A percentile compares a stretch with the other conserved stretches of the same genome.
phyloP scores from a whole-genome alignment of 108 stramenopile species.

The Fistulifera solaris region DNA sequence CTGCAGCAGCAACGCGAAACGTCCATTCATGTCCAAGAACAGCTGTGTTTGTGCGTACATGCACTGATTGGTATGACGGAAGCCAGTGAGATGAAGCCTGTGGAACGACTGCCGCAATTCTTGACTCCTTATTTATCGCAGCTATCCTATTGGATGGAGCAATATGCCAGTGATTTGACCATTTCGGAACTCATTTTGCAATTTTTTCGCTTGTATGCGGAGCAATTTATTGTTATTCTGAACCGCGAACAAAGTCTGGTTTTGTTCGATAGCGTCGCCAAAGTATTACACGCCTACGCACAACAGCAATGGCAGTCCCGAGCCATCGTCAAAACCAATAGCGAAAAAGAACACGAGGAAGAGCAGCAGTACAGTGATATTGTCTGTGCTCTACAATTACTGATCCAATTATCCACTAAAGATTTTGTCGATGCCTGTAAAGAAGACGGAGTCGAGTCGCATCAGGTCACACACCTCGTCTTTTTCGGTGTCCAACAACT shows the following conservation, averaged over 20 bases:
- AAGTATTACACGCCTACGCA: constrained; percentile 63
- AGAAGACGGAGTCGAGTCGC: constrained; percentile 40
- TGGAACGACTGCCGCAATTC: constrained; percentile 68
- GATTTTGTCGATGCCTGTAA: constrained; percentile 65
- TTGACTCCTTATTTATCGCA: constrained; percentile 59
- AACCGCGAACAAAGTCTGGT: constrained; percentile 46
- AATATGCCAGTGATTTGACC: constrained; percentile 61
- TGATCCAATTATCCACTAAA: constrained; percentile 79
- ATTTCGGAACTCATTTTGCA: constrained; percentile 63
- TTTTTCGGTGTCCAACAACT: constrained; percentile 84
- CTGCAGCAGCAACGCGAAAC: constrained; percentile 25
- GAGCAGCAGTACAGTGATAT: constrained; percentile 83
- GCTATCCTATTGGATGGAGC: constrained; percentile 67
- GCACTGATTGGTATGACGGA: constrained; percentile 64
- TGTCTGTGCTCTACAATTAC: constrained; percentile 68
- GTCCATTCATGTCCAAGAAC: constrained; percentile 48
- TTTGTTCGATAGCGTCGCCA: constrained; percentile 61
- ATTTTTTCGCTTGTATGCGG: constrained; percentile 74
- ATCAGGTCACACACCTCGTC: constrained; percentile 73
- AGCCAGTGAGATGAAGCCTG: constrained; percentile 64
- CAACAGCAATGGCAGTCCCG: constrained; percentile 44
- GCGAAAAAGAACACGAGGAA: constrained; percentile 44
- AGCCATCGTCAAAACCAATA: constrained; percentile 23
- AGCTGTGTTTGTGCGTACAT: constrained; percentile 63
- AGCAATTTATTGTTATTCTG: constrained; percentile 65